phyloP scores from a whole-genome alignment of 1,139 yeast genomes.

The Eremothecium cymbalariae region DNA sequence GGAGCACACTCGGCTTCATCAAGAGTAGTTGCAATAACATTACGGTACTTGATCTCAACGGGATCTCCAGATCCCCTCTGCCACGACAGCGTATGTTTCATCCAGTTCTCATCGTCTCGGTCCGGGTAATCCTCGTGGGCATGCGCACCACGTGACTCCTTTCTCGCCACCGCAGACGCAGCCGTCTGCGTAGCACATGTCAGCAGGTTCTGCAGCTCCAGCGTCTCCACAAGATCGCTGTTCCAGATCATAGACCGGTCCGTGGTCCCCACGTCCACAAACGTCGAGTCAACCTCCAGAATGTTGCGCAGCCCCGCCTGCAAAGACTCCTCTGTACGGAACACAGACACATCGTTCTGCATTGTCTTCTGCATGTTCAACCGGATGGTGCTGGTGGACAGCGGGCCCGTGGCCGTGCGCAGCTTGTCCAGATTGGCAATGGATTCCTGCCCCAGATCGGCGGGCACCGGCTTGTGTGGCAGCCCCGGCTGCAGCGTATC shows the following conservation, averaged over 20 bases:
- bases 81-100: slow-evolving; percentile 96
- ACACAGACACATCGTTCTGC: slow-evolving; percentile 97
- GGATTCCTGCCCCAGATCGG: slow-evolving; percentile 82
- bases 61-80: slow-evolving; percentile 65
- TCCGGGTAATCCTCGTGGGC: slow-evolving; percentile 97
- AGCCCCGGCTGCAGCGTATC: slow-evolving; percentile 81
- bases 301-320: slow-evolving; percentile 87
- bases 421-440: slow-evolving; percentile 83
- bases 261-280: slow-evolving; percentile 70
- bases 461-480: slow-evolving; percentile 72
- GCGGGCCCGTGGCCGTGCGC: slow-evolving; percentile 78
- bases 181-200: slow-evolving; percentile 98
- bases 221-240: slow-evolving; percentile 90
- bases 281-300: slow-evolving; percentile 63
- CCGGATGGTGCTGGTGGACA: slow-evolving; percentile 82
- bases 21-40: slow-evolving; percentile 72
- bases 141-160: slow-evolving; percentile 98
- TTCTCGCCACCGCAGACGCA: slow-evolving; percentile 86
- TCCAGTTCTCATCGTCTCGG: slow-evolving; percentile 95
- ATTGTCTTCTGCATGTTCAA: slow-evolving; percentile 87
- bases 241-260: slow-evolving; percentile 99
- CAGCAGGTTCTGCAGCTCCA: slow-evolving; percentile 91
- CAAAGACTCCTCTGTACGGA: slow-evolving; percentile 87
- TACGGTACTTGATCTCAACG: slow-evolving; percentile 76
- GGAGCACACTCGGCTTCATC: slow-evolving; percentile 91